Evolutionary conservation across 345 rosid genomes (phyloP).

Genomic region (Gossypium rotundifolium): DNA sequence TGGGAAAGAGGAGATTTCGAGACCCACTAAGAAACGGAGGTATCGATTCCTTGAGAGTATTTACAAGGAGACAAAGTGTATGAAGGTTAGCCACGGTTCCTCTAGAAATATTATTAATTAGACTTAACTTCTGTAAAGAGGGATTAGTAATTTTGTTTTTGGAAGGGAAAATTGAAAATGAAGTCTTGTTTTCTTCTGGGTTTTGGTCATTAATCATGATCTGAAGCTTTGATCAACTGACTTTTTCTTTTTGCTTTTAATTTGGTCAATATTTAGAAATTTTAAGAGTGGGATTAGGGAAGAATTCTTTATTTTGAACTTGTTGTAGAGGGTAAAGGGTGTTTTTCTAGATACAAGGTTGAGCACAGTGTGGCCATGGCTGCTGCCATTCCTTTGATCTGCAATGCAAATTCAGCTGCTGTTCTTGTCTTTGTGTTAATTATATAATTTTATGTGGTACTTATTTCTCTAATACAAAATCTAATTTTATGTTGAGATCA

Average conservation of each 20-base stretch:
- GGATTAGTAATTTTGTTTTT: background rate
- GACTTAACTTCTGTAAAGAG: background rate
- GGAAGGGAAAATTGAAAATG: background rate
- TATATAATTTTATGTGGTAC: background rate
- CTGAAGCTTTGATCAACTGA: background rate
- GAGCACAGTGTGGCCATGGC: background rate
- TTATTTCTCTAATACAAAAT: background rate
- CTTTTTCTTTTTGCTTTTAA: background rate
- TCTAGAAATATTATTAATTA: background rate
- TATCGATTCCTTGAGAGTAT: constrained; percentile 28
- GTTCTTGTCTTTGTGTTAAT: background rate
- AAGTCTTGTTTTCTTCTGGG: constrained; percentile 4
- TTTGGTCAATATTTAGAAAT: background rate
- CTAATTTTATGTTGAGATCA: background rate
- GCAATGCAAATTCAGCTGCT: background rate
- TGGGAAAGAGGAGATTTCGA: constrained; percentile 22
- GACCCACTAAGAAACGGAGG: constrained; percentile 20
- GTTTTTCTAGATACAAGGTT: background rate
- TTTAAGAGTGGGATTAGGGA: background rate
- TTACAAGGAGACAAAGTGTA: constrained; percentile 20
- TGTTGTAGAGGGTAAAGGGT: background rate
- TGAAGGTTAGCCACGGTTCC: background rate
- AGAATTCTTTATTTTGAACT: background rate
- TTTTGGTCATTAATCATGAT: constrained; percentile 1
- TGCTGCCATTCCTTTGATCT: background rate